phyloP scores from a whole-genome alignment of 148 eudicot species.

The Cornus controversa region DNA sequence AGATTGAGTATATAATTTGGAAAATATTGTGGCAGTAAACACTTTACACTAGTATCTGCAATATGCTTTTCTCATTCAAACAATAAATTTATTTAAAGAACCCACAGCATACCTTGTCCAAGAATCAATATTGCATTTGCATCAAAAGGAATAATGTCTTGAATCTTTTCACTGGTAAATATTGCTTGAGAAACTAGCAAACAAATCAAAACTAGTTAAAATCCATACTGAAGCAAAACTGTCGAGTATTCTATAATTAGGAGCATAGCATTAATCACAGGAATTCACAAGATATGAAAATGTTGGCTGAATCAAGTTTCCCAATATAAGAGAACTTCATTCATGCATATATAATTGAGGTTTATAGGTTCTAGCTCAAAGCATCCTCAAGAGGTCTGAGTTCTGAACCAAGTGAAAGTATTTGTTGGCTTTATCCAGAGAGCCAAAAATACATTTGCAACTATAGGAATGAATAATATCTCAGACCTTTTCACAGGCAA shows the following conservation, averaged over 20 bases:
- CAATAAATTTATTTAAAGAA: neutral
- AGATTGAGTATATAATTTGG: neutral
- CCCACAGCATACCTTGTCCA: slow-evolving; percentile 70
- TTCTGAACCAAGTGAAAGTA: neutral
- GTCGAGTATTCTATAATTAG: neutral
- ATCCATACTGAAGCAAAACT: neutral
- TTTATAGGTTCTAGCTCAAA: neutral
- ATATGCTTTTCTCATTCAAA: neutral
- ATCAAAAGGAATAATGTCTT: slow-evolving; percentile 62
- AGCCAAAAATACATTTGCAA: neutral
- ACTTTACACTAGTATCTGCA: neutral
- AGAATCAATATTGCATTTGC: slow-evolving; percentile 68
- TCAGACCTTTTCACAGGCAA: neutral
- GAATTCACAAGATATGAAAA: neutral
- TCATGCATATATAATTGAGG: neutral
- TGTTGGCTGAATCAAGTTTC: neutral
- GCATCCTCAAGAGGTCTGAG: neutral
- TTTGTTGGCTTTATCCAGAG: neutral
- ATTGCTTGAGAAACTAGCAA: slow-evolving; percentile 59
- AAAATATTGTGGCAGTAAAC: neutral
- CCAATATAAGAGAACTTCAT: neutral
- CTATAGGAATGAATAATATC: neutral
- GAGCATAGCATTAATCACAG: neutral
- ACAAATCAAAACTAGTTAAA: slow-evolving; percentile 10
- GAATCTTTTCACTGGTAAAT: slow-evolving; percentile 76